Evolutionary conservation across 73 alveolate species (phyloP).

Genomic region (Paramecium primaurelia): DNA sequence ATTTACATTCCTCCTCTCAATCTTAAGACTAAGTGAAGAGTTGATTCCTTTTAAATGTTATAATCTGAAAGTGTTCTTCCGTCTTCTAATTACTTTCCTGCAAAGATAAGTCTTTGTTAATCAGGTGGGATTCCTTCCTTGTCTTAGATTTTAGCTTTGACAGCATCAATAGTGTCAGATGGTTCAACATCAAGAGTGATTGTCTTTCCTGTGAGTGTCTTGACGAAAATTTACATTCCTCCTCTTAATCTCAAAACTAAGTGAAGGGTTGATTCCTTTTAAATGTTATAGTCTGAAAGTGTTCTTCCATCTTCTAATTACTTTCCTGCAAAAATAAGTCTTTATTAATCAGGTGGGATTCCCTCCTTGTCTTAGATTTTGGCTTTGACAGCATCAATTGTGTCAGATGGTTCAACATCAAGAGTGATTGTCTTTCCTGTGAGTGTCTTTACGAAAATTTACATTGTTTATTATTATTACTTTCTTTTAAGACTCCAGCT

Average conservation of each 20-base stretch:
- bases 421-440: constrained; percentile 48
- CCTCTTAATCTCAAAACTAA: constrained; percentile 42
- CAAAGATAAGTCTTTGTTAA: constrained; percentile 56
- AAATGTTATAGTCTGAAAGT: constrained; percentile 55
- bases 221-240: constrained; percentile 32
- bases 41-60: constrained; percentile 49
- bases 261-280: constrained; percentile 58
- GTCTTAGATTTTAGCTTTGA: constrained; percentile 48
- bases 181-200: constrained; percentile 53
- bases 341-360: constrained; percentile 47
- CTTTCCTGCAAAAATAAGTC: constrained; percentile 42
- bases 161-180: constrained; percentile 35
- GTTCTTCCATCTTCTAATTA: constrained; percentile 61
- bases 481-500: not conserved
- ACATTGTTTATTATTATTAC: not conserved
- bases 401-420: constrained; percentile 49
- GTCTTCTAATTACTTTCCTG: constrained; percentile 48
- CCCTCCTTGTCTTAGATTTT: constrained; percentile 53
- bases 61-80: constrained; percentile 54
- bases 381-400: constrained; percentile 39
- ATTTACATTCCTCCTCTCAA: constrained; percentile 54
- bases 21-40: constrained; percentile 14
- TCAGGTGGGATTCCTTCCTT: constrained; percentile 65
- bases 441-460: constrained; percentile 2
- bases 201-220: constrained; percentile 50